Evolutionary conservation across 139 green algal species (phyloP).

Genomic region (Edaphochlamys debaryana): DNA sequence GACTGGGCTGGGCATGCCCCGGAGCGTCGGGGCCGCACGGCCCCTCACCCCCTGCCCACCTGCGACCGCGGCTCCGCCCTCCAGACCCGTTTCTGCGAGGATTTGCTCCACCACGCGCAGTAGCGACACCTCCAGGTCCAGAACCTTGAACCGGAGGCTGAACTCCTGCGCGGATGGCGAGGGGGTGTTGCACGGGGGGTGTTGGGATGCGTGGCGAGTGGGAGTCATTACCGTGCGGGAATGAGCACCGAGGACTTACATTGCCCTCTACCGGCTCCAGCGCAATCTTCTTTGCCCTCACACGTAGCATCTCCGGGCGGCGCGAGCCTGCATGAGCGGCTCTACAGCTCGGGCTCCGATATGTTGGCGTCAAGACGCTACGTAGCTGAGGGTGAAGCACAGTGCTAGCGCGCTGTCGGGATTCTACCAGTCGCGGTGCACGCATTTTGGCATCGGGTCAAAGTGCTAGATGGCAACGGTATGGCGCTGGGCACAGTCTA

Average conservation of each 20-base stretch:
- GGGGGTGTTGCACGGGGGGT: neutral
- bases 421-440: too few species aligned
- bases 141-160: slow-evolving; percentile 28
- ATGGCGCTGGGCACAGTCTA: too few species aligned
- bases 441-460: too few species aligned
- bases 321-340: too few species aligned
- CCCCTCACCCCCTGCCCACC: neutral
- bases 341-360: too few species aligned
- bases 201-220: neutral
- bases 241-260: neutral
- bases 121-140: neutral
- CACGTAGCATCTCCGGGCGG: too few species aligned
- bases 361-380: too few species aligned
- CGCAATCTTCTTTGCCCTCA: neutral
- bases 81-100: neutral
- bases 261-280: slow-evolving; percentile 5
- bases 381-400: too few species aligned
- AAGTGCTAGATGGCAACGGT: too few species aligned
- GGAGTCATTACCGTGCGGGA: too few species aligned
- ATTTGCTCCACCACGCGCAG: neutral
- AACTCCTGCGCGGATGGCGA: neutral
- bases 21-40: neutral
- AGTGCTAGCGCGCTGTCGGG: too few species aligned
- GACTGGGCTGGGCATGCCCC: neutral
- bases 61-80: neutral